Evolutionary conservation across 1,284 basidiomycete genomes (phyloP).

Genomic region (Anthracocystis panici-leucophaei): DNA sequence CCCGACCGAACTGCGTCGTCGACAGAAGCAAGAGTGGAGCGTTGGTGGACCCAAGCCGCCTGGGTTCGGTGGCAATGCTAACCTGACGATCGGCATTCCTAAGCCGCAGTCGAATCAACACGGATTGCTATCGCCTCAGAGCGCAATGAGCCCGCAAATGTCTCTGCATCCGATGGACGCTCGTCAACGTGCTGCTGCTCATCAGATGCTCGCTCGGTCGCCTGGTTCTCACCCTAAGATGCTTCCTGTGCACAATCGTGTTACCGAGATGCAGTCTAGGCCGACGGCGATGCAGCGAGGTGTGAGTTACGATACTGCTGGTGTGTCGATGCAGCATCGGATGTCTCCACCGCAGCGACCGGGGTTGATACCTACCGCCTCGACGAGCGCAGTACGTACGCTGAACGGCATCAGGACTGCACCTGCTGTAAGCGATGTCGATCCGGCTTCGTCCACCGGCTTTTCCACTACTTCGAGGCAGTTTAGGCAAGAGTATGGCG

Average conservation of each 20-base stretch:
- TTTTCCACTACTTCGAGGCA: constrained; percentile 23
- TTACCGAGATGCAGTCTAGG: constrained; percentile 22
- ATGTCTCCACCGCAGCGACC: constrained; percentile 30
- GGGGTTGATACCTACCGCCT: constrained; percentile 21
- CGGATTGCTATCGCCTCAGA: constrained; percentile 23
- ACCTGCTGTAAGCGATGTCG: constrained; percentile 21
- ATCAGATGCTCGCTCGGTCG: constrained; percentile 6
- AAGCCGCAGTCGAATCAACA: constrained; percentile 8
- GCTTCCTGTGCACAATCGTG: constrained; percentile 18
- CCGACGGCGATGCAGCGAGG: constrained; percentile 29
- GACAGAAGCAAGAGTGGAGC: constrained; percentile 47
- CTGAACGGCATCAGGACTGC: constrained; percentile 2
- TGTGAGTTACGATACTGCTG: constrained; percentile 28
- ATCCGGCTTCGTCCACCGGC: constrained; percentile 36
- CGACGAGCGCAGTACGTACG: constrained; percentile 30
- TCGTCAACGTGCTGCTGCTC: constrained; percentile 13
- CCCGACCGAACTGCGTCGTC: constrained; percentile 44
- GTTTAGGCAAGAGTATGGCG: constrained; percentile 2
- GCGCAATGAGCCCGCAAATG: constrained; percentile 18
- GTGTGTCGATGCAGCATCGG: constrained; percentile 9
- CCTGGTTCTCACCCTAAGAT: constrained; percentile 4
- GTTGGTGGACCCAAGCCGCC: constrained; percentile 36
- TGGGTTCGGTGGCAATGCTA: constrained; percentile 29
- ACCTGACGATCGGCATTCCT: constrained; percentile 41
- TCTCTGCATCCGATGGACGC: constrained; percentile 20